Base-by-base conservation (phyloP, 176 grass and related monocot species). In the Eragrostis nindensis region DNA sequence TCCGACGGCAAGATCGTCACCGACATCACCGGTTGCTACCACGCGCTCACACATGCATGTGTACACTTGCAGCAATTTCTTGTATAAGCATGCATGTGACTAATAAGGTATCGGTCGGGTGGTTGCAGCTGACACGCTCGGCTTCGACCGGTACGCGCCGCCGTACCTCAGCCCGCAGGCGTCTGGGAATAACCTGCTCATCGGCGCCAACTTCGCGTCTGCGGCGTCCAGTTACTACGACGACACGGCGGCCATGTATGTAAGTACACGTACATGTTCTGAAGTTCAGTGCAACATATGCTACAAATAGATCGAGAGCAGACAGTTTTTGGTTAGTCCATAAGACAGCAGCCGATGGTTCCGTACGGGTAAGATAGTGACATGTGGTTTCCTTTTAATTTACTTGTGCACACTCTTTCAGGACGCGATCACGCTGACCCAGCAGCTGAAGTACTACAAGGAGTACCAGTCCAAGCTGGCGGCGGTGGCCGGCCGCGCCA, bases 1-100 rank as follows among this genome's bases (percentile, higher is more conserved):
- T 97, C 91, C 75, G 90, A 97, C 80, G 94, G 94, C 59, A 97
- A 79, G 75, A 83, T 97, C 57, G 86, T 85, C 55, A 90, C 91
- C 32, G 94, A 97, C 71, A 71, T 97, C 84, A 91, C 90, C 44
- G 88, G 94, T 96, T 52, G 3, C 0, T 55, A 22, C 15, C 0
- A 36, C 6, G 18, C 48, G 18, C 25, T 17, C 26, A 8, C 3
- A 39, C 38, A 41, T 16, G 26, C 14, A 22, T 70, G 6, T 57
- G 1, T 1, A 5, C n/a, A 12, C 21, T 0, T 19, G 68, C 56
- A 60, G 52, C 79, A 46, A 16, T 25, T 16, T 5, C 40, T 53
- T 5, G 5, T 25, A n/a, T 9, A 15, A 16, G 63, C 8, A 18
- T 16, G 32, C n/a, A n/a, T 0, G 1, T 30, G 45, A 55, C 21